Evolutionary conservation across 768 basidiomycete species (phyloP).

Genomic region (Vararia minispora): DNA sequence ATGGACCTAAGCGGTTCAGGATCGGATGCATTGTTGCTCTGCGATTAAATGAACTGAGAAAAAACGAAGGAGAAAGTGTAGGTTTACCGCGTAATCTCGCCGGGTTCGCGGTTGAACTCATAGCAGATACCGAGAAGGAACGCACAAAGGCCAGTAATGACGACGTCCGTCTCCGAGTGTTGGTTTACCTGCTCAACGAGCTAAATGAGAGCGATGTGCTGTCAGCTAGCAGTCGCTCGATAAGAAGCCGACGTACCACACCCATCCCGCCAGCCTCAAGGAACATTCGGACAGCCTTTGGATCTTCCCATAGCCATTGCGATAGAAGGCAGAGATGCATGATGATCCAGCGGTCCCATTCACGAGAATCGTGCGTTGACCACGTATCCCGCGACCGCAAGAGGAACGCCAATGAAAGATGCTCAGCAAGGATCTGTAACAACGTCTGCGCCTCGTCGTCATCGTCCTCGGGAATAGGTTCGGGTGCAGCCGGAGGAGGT

Average conservation of each 20-base stretch:
- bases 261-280: conserved; percentile 84
- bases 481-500: conserved; percentile 21
- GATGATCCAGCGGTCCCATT: conserved; percentile 86
- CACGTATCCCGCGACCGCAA: conserved; percentile 58
- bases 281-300: conserved; percentile 78
- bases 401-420: conserved; percentile 78
- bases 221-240: neutral
- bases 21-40: conserved; percentile 86
- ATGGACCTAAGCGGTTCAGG: conserved; percentile 80
- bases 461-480: conserved; percentile 21
- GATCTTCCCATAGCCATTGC: conserved; percentile 98
- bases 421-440: conserved; percentile 80
- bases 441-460: conserved; percentile 64
- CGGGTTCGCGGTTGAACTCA: conserved; percentile 92
- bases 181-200: conserved; percentile 94
- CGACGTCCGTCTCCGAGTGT: conserved; percentile 68
- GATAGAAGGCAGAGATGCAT: conserved; percentile 75
- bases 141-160: conserved; percentile 83
- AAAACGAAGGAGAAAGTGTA: conserved; percentile 4
- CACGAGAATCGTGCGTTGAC: conserved; percentile 61
- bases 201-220: conserved; percentile 27
- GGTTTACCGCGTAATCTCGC: conserved; percentile 82
- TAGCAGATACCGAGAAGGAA: conserved; percentile 92
- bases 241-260: conserved; percentile 47
- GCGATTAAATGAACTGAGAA: neutral